Evolutionary conservation across 768 basidiomycete species (phyloP), one percentile per base, ranked within the genome.

Genomic region (Coprinopsis marcescibilis): DNA sequence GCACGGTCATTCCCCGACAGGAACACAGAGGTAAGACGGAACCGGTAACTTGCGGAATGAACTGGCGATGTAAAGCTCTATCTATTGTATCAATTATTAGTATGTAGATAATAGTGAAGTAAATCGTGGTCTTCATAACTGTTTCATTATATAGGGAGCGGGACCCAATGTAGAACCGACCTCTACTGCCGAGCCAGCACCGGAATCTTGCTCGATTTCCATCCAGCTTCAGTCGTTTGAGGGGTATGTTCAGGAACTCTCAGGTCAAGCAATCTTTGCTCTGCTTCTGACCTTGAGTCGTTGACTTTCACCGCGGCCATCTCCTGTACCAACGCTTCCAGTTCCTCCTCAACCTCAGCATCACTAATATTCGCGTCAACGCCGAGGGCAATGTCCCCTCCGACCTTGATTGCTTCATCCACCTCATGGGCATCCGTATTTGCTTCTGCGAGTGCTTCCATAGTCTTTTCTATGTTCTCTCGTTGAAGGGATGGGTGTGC

Each of bases 361-460:
- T 78, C 72, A 48, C 71, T 65, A 6, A 65, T 75, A 1, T 69
- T 75, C 0, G 71, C 69, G 19, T 82, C 75, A 6, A 73, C 65
- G 5, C 71, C 74, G 10, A 80, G 57, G 1, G 80, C 81, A 17
- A 80, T 65, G 51, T 86, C 78, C 2, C 76, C 81, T 17, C 85
- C 86, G 30, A 80, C 62, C 49, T 73, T 72, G 38, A 97, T 80
- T 2, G 83, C 80, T 24, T 87, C 78, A 54, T 95, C 87, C 13
- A 96, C 71, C 55, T 96, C 93, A 30, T 72, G 72, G 34, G 90
- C 89, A 57, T 92, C 83, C 1, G 83, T 78, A 52, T 89, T 84
- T 2, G 85, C 87, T 51, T 86, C 85, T 0, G 88, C 84, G 55
- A 98, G 73, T 7, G 83, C 85, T 20, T 93, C 89, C 78, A 95